Base-by-base conservation (phyloP, 2,329 filamentous ascomycete species). In the Claviceps sorghi region DNA sequence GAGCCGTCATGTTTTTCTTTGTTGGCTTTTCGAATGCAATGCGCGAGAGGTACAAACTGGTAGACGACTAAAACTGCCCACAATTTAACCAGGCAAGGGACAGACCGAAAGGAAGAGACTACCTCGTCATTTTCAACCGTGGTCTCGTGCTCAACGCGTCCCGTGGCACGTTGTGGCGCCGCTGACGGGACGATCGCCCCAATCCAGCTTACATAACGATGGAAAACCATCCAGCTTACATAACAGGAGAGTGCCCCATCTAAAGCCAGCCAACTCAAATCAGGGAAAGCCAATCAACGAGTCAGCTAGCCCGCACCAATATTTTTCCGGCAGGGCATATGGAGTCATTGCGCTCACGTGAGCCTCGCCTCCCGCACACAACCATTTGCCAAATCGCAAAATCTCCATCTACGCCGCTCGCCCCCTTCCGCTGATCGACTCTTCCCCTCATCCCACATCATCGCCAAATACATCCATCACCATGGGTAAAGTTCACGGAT, bases 401-500 rank as follows among this genome's bases (percentile, higher is more conserved):
- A 68, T 62, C 51, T 49, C 48, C 36, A n/a, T 60, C 60, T 61
- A 21, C 17, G 41, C 56, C 54, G 56, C 57, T 54, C 59, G 59
- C 55, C 59, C 60, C 55, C 57, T 57, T 57, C 49, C 22, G 48
- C 48, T 44, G 29, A 57, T 56, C 56, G 63, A 64, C 52, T 44
- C 61, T 63, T 57, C 65, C 67, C 60, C 36, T 15, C 36, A 38
- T 38, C 15, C 59, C 60, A 64, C 65, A 64, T 62, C 61, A 67
- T 62, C 63, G 64, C 56, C 64, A 68, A 59, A 60, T 58, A 62
- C 22, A 66, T 67, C 64, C 65, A 63, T 66, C 68, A 86, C 72
- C 74, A 90, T 91, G 86, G 86, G 86, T 78, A 91, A 91, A 79
- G 86, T 91, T 75, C 87, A 91, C 84, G 87, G 87, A 73, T 93